Base-by-base conservation (phyloP, 331 rosid species). In the Cydonia oblonga region DNA sequence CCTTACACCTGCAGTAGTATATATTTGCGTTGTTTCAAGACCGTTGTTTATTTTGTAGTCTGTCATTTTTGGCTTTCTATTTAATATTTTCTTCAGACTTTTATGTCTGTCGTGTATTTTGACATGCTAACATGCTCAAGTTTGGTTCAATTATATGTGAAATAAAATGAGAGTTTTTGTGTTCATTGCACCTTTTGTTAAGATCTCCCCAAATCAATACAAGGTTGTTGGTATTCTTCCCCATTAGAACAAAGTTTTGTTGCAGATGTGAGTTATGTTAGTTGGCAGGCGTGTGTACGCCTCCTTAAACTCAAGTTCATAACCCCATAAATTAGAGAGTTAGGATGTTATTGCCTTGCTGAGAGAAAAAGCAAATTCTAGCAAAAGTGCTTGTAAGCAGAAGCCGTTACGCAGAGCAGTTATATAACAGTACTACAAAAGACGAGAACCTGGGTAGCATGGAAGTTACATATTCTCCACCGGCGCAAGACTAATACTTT, bases 41-140 rank as follows among this genome's bases (percentile, higher is more conserved):
- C 81, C 74, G 0, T 73, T 79, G 32, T 82, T 78, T 74, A 68
- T 69, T 76, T 32, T 85, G 87, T 89, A 82, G 74, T 76, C 76
- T 70, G 81, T 66, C 74, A 64, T 67, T 75, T 72, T 69, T 66
- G 42, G 78, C 46, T 32, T 66, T 74, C 61, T 68, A 67, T 72
- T 26, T 8, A 72, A 26, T 29, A 42, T 26, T 4, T 38, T 72
- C 4, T 42, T 60, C 60, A 0, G 76, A 42, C 59, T 1, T 7
- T 72, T 26, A 13, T 42, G 58, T 26, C 3, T 32, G n/a, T 13
- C 7, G 13, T 70, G 51, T n/a, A 33, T 33, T 71, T 58, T 4
- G 56, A 70, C 65, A 14, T 14, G 29, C 25, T 11, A 52, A 12
- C 72, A 3, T 28, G 46, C 15, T 7, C 30, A 15, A 56, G 53